Base-by-base conservation (phyloP, 495 filamentous ascomycete genomes). In the Schizothecium vesticola region DNA sequence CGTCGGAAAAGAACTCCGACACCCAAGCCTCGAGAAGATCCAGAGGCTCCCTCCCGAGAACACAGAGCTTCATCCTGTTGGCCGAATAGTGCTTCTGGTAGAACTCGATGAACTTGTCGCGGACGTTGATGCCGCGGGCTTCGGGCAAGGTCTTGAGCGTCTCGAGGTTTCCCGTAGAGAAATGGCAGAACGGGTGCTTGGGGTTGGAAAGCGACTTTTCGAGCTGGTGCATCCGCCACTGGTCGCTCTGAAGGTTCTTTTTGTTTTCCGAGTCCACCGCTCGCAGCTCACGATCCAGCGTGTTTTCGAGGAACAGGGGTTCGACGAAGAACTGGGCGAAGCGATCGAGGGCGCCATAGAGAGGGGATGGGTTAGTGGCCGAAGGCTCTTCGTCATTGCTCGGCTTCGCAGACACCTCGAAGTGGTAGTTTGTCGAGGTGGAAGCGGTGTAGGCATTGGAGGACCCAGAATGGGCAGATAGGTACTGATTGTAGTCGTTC, bases 181-280 rank as follows among this genome's bases (percentile, higher is more conserved):
- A 99, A 75, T 97, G 91, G 76, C 90, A 90, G 74, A 91, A 97
- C n/a, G 95, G 95, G 74, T 98, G 96, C 55, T 89, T 88, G 4
- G 90, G 88, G 78, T 94, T 99, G 25, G 94, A 93, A 12, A 96
- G 81, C 1, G 92, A 90, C 79, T 97, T 97, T 74, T 91, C 91
- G 31, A 99, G 84, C 76, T 99, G 95, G 78, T 94, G 88, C 67
- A 97, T 79, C 23, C 95, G 89, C 96, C 96, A 99, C 67, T 87
- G 82, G 76, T 99, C 95, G 78, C 86, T 96, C 80, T 99, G 95
- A 25, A 99, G 86, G 70, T 99, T 99, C 84, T 99, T 98, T 85
- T 99, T 99, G 80, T 98, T 97, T 76, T 99, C 95, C 0, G 95
- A 98, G 79, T 99, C 95, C 22, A 99, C 95, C 22, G 95, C 95